Conservation (phyloP, 1,284 basidiomycete species). For the Vanrija humicola region DNA sequence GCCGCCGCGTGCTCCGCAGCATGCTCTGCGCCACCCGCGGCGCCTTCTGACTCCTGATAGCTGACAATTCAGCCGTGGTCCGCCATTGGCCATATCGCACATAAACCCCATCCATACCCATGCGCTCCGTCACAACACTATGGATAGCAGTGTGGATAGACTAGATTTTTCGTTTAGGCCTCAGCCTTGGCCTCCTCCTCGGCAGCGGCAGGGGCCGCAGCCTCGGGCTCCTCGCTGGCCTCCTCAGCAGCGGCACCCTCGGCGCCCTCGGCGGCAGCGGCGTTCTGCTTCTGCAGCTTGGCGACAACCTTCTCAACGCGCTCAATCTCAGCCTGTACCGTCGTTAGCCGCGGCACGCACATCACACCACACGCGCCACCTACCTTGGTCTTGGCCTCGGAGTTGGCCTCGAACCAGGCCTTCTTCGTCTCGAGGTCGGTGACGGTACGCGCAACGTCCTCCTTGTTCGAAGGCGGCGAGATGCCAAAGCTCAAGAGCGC, state of each 20-base stretch:
- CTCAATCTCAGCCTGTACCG: slow-evolving; percentile 59
- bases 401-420: slow-evolving; percentile 78
- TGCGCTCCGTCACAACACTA: no score
- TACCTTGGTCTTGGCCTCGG: slow-evolving; percentile 51
- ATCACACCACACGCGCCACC: slow-evolving; percentile 46
- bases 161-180: not conserved
- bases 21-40: no score
- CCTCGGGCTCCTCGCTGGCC: not conserved
- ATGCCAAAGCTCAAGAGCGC: slow-evolving; percentile 87
- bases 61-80: no score
- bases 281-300: slow-evolving; percentile 52
- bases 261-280: slow-evolving; percentile 5
- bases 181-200: not conserved
- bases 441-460: slow-evolving; percentile 77
- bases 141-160: no score
- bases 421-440: slow-evolving; percentile 92
- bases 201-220: not conserved
- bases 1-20: no score
- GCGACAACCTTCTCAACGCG: slow-evolving; percentile 59
- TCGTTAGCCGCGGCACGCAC: slow-evolving; percentile 55
- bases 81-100: no score
- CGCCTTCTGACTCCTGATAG: no score
- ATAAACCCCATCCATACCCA: no score
- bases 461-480: slow-evolving; percentile 72
- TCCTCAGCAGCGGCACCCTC: not conserved